Percentiles rank a stretch among this genome's conserved stretches.
phyloP scores from a whole-genome alignment of 805 yeast genomes.

The Candida succiphila region DNA sequence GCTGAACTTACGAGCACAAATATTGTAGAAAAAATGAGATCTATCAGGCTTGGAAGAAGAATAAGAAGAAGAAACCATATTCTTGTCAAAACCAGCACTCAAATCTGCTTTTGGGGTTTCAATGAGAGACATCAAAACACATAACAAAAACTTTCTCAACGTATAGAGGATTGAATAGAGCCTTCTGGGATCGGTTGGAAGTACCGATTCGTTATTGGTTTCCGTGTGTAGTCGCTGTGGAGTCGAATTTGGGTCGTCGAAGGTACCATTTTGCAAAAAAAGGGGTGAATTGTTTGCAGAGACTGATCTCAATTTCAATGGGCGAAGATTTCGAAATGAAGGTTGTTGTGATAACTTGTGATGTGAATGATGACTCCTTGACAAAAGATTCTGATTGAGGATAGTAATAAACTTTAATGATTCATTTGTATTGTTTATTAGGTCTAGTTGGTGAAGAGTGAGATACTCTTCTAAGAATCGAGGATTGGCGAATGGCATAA shows the following conservation, averaged over 20 bases:
- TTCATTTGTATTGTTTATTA: constrained; percentile 6
- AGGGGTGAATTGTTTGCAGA: constrained; percentile 7
- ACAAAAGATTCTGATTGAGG: constrained; percentile 11
- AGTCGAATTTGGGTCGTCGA: neutral
- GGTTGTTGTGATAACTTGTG: constrained; percentile 3
- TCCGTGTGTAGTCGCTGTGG: no score
- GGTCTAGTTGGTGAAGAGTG: constrained; percentile 16
- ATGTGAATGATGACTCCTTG: no score
- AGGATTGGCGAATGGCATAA: constrained; percentile 9
- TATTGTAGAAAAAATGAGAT: constrained; percentile 4
- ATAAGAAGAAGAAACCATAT: no score
- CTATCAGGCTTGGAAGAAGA: constrained; percentile 1
- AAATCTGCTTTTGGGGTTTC: no score
- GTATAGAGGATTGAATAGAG: constrained; percentile 9
- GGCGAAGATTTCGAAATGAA: constrained; percentile 6
- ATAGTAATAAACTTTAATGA: constrained; percentile 12
- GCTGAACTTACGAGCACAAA: no score
- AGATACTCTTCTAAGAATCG: constrained; percentile 12
- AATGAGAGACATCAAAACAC: constrained; percentile 12
- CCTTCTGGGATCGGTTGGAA: constrained; percentile 7
- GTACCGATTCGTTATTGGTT: neutral
- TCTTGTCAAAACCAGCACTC: no score
- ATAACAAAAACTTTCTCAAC: constrained; percentile 14
- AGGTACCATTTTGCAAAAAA: neutral
- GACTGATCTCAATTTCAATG: constrained; percentile 12